These are phyloP conservation scores for Candida maltosa DNA, from an alignment of 805 yeast species.

Conservation along the genomic window DNA sequence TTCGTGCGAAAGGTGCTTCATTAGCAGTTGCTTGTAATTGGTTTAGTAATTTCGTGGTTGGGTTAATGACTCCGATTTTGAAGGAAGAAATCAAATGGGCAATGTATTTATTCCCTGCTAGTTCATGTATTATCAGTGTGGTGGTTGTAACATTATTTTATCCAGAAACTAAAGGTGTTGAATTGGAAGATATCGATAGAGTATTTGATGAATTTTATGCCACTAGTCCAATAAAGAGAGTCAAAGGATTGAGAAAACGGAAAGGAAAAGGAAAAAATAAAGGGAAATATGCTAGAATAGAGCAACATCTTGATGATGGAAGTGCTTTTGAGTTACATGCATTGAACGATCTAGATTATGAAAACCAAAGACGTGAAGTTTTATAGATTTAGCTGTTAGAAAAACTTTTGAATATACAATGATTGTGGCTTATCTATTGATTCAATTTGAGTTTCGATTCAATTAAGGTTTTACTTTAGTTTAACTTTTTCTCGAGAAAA, in stretches of 20 bases:
- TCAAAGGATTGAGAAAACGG: slow-evolving; percentile 11
- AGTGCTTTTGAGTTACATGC: slow-evolving; percentile 2
- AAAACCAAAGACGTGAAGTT: slow-evolving; percentile 1
- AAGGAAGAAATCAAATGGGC: slow-evolving; percentile 40
- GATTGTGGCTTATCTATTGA: no score
- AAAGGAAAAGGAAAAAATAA: not conserved
- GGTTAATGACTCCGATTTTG: slow-evolving; percentile 41
- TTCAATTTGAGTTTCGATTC: no score
- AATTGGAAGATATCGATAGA: slow-evolving; percentile 39
- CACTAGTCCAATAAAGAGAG: slow-evolving; percentile 8
- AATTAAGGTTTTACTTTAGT: no score
- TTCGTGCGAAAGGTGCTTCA: slow-evolving; percentile 42
- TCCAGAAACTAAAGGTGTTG: slow-evolving; percentile 45
- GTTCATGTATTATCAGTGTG: slow-evolving; percentile 33
- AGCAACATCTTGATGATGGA: not conserved
- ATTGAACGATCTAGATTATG: slow-evolving; percentile 7
- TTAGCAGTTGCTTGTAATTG: slow-evolving; percentile 44
- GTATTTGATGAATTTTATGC: slow-evolving; percentile 32
- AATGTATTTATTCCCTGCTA: slow-evolving; percentile 39
- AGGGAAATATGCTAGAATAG: slow-evolving; percentile 1
- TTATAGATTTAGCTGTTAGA: not conserved
- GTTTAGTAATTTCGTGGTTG: slow-evolving; percentile 44
- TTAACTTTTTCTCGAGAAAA: no score
- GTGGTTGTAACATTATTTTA: slow-evolving; percentile 31
- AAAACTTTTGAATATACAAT: no score